Conservation (phyloP, 495 filamentous ascomycete species). For the Chaetomium cochliodes region DNA sequence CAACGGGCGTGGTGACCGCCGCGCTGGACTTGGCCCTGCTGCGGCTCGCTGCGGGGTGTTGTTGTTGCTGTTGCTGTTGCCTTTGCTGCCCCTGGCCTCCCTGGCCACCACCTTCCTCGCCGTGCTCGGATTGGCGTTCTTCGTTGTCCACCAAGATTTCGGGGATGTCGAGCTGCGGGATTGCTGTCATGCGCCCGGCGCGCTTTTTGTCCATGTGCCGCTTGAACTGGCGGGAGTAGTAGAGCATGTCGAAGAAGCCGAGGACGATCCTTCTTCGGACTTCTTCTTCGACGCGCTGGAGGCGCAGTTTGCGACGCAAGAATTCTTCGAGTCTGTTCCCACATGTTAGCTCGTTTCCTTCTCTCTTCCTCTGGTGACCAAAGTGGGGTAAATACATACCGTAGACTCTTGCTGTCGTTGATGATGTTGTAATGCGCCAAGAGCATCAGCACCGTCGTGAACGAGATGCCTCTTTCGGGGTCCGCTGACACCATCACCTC, state of each 20-base stretch:
- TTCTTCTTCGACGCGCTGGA: conserved; percentile 95
- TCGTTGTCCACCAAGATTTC: conserved; percentile 84
- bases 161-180: conserved; percentile 81
- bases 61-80: conserved; percentile 7
- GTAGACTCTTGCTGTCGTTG: conserved; percentile 91
- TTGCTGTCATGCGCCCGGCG: conserved; percentile 67
- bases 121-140: conserved; percentile 32
- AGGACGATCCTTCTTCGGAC: conserved; percentile 83
- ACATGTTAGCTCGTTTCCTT: conserved; percentile 22
- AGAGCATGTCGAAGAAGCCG: conserved; percentile 93
- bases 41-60: conserved; percentile 13
- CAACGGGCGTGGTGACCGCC: neutral
- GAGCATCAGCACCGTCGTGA: conserved; percentile 93
- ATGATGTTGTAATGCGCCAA: conserved; percentile 99
- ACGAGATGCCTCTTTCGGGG: conserved; percentile 81
- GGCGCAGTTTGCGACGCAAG: conserved; percentile 79
- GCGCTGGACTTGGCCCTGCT: conserved; percentile 15
- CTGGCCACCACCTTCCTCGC: conserved; percentile 7
- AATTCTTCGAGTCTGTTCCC: conserved; percentile 78
- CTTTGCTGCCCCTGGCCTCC: neutral
- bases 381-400: conserved; percentile 45
- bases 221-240: conserved; percentile 82
- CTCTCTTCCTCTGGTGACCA: too few relatives aligned
- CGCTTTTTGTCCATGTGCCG: conserved; percentile 64
- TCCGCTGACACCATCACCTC: conserved; percentile 94